A percentile compares a stretch with the other conserved stretches of the same genome.
phyloP scores from a whole-genome alignment of 192 early-diverging fungal species.

The Backusella liffmaniae region DNA sequence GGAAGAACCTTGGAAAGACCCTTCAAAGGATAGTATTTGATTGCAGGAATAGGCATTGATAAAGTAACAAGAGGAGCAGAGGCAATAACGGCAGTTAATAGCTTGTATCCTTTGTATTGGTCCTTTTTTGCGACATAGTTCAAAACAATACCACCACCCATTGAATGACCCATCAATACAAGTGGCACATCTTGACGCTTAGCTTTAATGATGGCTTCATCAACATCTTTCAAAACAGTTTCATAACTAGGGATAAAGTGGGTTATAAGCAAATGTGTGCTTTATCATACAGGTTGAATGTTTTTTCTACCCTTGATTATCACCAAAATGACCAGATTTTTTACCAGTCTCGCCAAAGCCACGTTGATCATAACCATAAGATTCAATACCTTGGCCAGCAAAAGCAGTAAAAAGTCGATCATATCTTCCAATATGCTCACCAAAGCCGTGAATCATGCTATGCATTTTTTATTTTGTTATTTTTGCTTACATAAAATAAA shows the following conservation, averaged over 20 bases:
- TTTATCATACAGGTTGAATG: neutral
- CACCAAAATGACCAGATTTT: slow-evolving; percentile 45
- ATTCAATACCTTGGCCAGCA: slow-evolving; percentile 51
- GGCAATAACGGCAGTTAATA: slow-evolving; percentile 51
- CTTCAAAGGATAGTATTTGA: slow-evolving; percentile 30
- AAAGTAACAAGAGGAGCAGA: slow-evolving; percentile 49
- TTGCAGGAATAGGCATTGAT: slow-evolving; percentile 27
- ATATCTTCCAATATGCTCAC: slow-evolving; percentile 53
- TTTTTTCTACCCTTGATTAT: slow-evolving; percentile 45
- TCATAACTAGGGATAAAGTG: slow-evolving; percentile 27
- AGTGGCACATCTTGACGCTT: slow-evolving; percentile 42
- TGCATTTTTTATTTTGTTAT: neutral
- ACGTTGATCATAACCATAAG: slow-evolving; percentile 62
- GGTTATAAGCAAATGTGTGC: neutral
- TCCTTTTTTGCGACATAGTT: slow-evolving; percentile 49
- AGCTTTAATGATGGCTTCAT: slow-evolving; percentile 36
- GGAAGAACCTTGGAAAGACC: slow-evolving; percentile 42
- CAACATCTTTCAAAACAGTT: slow-evolving; percentile 49
- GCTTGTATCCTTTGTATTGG: slow-evolving; percentile 29
- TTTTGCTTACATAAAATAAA: neutral
- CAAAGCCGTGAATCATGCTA: slow-evolving; percentile 56
- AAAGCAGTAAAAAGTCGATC: slow-evolving; percentile 59
- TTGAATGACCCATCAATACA: slow-evolving; percentile 56
- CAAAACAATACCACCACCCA: slow-evolving; percentile 53
- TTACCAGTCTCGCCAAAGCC: slow-evolving; percentile 66